phyloP scores from a whole-genome alignment of 371 early-diverging fungal genomes.

The Mucor piriformis region DNA sequence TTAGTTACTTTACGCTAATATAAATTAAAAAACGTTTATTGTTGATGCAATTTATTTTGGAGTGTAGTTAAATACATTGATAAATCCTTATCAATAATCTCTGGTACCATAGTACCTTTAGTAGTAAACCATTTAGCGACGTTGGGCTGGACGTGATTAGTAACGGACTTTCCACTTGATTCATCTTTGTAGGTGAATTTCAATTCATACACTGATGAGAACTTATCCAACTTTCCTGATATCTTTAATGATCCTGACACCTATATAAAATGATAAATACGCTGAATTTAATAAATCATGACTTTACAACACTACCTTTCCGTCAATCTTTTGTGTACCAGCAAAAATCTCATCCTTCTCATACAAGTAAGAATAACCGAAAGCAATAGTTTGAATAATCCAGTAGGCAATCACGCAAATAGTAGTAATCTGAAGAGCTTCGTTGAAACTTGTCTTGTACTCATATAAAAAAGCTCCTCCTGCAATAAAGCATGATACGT shows the following conservation, averaged over 20 bases:
- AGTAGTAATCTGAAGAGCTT: constrained; percentile 30
- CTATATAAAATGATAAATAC: constrained; percentile 4
- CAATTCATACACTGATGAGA: constrained; percentile 33
- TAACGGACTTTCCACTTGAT: constrained; percentile 10
- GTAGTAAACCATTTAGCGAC: constrained; percentile 42
- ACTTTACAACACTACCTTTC: constrained; percentile 25
- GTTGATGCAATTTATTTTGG: constrained; percentile 21
- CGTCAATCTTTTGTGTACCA: constrained; percentile 32
- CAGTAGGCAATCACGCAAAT: constrained; percentile 40
- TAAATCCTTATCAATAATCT: constrained; percentile 33
- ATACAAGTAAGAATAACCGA: constrained; percentile 30
- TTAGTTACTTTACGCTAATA: constrained; percentile 47
- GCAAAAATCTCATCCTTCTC: constrained; percentile 45
- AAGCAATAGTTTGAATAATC: constrained; percentile 29
- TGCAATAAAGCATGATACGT: constrained; percentile 44
- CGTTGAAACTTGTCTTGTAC: constrained; percentile 41
- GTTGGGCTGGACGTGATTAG: constrained; percentile 21
- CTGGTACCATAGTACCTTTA: constrained; percentile 27
- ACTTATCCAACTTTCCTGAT: constrained; percentile 26
- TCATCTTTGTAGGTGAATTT: constrained; percentile 25
- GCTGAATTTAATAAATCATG: no score
- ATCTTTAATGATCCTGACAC: constrained; percentile 25
- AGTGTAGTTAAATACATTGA: constrained; percentile 13
- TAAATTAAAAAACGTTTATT: not conserved
- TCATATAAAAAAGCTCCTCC: constrained; percentile 42